A percentile compares a stretch with the other conserved stretches of the same genome.
These are phyloP conservation scores for Keithomyces neogunnii DNA, from an alignment of 2,329 filamentous ascomycete species.

Conservation along the genomic window DNA sequence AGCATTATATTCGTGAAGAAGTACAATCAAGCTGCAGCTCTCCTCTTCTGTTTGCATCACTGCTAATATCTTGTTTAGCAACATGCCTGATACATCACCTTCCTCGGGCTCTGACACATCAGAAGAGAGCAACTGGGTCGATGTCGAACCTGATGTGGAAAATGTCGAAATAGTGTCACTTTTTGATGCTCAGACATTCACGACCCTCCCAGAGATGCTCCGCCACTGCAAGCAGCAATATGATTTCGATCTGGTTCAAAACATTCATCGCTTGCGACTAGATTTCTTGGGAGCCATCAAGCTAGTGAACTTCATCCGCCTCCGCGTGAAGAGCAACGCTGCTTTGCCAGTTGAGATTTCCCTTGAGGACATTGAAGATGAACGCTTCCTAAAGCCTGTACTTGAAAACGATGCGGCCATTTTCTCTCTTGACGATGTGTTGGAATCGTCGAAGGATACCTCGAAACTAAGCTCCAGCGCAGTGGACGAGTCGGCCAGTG, in stretches of 20 bases:
- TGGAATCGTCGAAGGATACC: conserved; percentile 35
- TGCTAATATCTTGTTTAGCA: not conserved
- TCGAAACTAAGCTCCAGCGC: conserved; percentile 20
- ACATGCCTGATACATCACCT: conserved; percentile 8
- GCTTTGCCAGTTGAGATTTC: conserved; percentile 50
- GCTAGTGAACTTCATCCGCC: conserved; percentile 62
- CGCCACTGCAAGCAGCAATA: conserved; percentile 58
- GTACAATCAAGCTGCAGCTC: no score
- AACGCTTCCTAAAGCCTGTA: conserved; percentile 74
- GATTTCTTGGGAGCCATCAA: conserved; percentile 69
- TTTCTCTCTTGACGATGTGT: conserved; percentile 71
- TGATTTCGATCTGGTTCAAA: conserved; percentile 56
- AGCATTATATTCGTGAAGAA: no score
- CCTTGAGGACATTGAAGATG: conserved; percentile 58
- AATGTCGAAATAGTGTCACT: conserved; percentile 56
- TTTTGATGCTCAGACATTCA: conserved; percentile 58
- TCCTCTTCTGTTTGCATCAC: not conserved
- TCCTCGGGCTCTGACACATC: conserved; percentile 19
- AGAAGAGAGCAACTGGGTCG: conserved; percentile 42
- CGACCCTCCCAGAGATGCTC: conserved; percentile 57
- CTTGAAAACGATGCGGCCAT: conserved; percentile 85
- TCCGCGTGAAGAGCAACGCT: conserved; percentile 33
- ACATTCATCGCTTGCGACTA: conserved; percentile 48
- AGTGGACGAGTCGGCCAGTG: conserved; percentile 19
- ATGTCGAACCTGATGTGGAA: conserved; percentile 55